Percentiles rank a stretch among this genome's conserved stretches.
These are phyloP conservation scores for Dryas alaskensis DNA, from an alignment of 306 rosid genomes.

Conservation along the genomic window DNA sequence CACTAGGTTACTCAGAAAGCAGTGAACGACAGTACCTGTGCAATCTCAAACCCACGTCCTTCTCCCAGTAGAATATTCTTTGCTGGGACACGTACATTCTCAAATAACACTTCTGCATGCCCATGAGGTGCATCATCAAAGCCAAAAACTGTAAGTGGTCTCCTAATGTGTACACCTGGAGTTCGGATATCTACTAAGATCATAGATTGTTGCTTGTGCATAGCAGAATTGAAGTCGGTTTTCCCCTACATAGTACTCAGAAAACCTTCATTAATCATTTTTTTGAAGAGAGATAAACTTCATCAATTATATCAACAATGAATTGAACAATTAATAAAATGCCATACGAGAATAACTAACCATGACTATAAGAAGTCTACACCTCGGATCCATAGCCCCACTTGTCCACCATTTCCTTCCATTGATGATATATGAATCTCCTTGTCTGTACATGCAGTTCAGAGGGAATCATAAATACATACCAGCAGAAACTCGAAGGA, in stretches of 20 bases:
- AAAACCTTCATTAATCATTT: conserved; percentile 21
- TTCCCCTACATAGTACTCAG: conserved; percentile 65
- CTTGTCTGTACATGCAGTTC: conserved; percentile 51
- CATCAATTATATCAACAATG: conserved; percentile 14
- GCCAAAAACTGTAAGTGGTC: conserved; percentile 87
- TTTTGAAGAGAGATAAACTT: conserved; percentile 15
- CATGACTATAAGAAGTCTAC: conserved; percentile 86
- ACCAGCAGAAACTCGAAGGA: background rate
- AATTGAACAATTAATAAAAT: conserved; percentile 8
- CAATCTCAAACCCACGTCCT: conserved; percentile 97
- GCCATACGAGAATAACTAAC: conserved; percentile 48
- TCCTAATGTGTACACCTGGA: conserved; percentile 77
- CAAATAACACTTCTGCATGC: conserved; percentile 83
- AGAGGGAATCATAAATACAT: background rate
- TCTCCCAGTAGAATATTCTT: conserved; percentile 81
- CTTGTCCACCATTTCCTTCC: conserved; percentile 99
- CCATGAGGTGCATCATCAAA: conserved; percentile 99
- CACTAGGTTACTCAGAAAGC: conserved; percentile 7
- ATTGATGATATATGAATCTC: conserved; percentile 73
- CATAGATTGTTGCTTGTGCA: conserved; percentile 94
- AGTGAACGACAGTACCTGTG: conserved; percentile 60
- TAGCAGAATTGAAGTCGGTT: conserved; percentile 79
- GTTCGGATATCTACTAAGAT: conserved; percentile 79
- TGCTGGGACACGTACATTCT: conserved; percentile 73
- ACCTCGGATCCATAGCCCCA: conserved; percentile 99